phyloP scores from a whole-genome alignment of 306 rosid species.

The Pachyrhizus erosus region DNA sequence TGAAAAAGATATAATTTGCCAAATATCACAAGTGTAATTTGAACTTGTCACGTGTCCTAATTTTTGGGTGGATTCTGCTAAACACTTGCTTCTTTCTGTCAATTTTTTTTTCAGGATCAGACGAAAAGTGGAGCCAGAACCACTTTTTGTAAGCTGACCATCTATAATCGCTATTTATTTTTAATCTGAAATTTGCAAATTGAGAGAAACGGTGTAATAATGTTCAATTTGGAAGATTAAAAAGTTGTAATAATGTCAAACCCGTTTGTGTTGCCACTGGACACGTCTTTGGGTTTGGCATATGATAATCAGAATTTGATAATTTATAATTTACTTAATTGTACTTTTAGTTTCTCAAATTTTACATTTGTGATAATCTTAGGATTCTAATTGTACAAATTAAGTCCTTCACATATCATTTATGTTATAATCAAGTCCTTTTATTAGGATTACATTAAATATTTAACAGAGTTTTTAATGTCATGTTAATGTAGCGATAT shows the following conservation, averaged over 20 bases:
- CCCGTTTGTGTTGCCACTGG: neutral
- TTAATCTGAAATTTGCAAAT: slow-evolving; percentile 9
- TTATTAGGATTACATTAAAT: no score
- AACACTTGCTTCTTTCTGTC: slow-evolving; percentile 34
- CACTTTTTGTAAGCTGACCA: slow-evolving; percentile 59
- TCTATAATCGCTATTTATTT: neutral
- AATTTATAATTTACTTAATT: neutral
- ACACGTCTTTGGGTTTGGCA: neutral
- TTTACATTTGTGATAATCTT: no score
- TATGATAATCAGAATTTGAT: neutral
- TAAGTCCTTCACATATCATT: no score
- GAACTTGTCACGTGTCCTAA: neutral
- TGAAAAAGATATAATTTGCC: neutral
- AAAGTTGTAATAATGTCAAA: slow-evolving; percentile 1
- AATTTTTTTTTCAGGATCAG: slow-evolving; percentile 72
- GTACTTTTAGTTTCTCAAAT: no score
- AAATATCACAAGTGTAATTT: neutral
- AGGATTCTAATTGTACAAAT: no score
- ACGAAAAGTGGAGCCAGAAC: slow-evolving; percentile 81
- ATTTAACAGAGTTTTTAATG: no score
- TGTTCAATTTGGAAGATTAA: slow-evolving; percentile 5
- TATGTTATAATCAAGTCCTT: no score
- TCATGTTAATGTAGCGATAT: no score
- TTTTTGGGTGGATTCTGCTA: neutral
- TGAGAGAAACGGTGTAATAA: neutral